Base-by-base conservation (phyloP, 495 filamentous ascomycete genomes). In the Podospora conica region DNA sequence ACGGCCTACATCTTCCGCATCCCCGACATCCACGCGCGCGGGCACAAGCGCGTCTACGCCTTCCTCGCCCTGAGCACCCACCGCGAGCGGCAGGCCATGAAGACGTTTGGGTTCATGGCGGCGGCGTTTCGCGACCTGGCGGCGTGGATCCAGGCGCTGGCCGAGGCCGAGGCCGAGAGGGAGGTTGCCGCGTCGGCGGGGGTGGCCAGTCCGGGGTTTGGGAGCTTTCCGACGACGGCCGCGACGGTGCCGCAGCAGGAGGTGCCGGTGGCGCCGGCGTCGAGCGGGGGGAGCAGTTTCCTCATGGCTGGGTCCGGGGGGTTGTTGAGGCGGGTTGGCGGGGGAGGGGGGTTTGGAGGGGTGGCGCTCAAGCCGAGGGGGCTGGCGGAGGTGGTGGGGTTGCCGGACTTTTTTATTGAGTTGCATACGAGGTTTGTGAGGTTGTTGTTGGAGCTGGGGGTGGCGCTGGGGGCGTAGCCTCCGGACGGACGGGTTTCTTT, bases 1-100 rank as follows among this genome's bases (percentile, higher is more conserved):
- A 94, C 94, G 11, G 93, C 93, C 65, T 96, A 91, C 75, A 89
- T 96, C 70, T 97, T 97, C 74, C 91, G 91, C 23, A 88, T 97
- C 10, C 87, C 89, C 20, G 93, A 97, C 74, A 84, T 92, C 22
- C 89, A 93, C 78, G 92, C 93, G 20, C 91, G 93, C 40, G 93
- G 93, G 55, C 87, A 90, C 66, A 86, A 89, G 69, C 87, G 93
- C 65, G 89, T 91, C 54, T 97, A 97, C 76, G 92, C 93, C 54
- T 83, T 97, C 55, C 80, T 97, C 58, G 91, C 91, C n/a, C 86
- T 96, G 63, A 83, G 79, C 68, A 85, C 84, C 54, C 83, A 91
- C 70, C 90, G 90, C 63, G 85, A 91, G 66, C 85, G 88, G 59
- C 81, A 87, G 25, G 91, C 91, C 28, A 89, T 91, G 75, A 88